Conservation (phyloP, 768 basidiomycete genomes). For the Lenzites betulinus region DNA sequence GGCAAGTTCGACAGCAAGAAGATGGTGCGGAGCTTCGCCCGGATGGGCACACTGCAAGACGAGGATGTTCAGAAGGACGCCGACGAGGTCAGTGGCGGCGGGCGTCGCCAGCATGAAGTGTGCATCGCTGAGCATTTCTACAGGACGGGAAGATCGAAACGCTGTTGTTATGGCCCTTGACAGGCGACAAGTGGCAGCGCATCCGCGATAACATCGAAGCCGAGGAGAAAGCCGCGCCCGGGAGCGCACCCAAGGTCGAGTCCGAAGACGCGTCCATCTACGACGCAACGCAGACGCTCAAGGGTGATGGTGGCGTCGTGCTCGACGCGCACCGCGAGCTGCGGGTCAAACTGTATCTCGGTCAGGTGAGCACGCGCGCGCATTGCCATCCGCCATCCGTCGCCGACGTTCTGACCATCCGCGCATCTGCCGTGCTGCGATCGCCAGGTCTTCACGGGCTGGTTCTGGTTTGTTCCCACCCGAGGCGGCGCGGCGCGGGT, state of each 20-base stretch:
- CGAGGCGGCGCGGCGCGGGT: too few relatives aligned
- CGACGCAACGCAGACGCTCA: constrained; percentile 38
- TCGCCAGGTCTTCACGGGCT: constrained; percentile 70
- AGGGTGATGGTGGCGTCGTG: constrained; percentile 46
- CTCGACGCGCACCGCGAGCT: too few relatives aligned
- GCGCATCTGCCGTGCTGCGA: background rate
- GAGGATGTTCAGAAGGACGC: constrained; percentile 35
- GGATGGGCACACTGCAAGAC: constrained; percentile 47
- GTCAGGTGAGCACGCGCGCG: constrained; percentile 47
- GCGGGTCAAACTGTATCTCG: constrained; percentile 76
- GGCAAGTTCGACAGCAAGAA: constrained; percentile 72
- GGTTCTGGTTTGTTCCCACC: constrained; percentile 87
- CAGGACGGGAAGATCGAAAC: constrained; percentile 46
- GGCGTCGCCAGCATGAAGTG: background rate
- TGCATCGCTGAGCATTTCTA: background rate
- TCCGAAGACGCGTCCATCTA: constrained; percentile 49
- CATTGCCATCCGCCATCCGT: background rate
- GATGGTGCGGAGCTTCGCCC: constrained; percentile 79
- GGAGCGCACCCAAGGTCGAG: constrained; percentile 10
- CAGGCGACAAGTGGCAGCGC: constrained; percentile 45
- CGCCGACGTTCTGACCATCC: background rate
- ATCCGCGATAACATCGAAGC: constrained; percentile 40
- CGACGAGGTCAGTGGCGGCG: constrained; percentile 37
- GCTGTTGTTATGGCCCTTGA: constrained; percentile 49
- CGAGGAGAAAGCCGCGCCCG: constrained; percentile 2